A percentile compares a stretch with the other conserved stretches of the same genome.
phyloP scores from a whole-genome alignment of 225 moss, liverwort and hornwort species.

The Thuidium tamariscinum region DNA sequence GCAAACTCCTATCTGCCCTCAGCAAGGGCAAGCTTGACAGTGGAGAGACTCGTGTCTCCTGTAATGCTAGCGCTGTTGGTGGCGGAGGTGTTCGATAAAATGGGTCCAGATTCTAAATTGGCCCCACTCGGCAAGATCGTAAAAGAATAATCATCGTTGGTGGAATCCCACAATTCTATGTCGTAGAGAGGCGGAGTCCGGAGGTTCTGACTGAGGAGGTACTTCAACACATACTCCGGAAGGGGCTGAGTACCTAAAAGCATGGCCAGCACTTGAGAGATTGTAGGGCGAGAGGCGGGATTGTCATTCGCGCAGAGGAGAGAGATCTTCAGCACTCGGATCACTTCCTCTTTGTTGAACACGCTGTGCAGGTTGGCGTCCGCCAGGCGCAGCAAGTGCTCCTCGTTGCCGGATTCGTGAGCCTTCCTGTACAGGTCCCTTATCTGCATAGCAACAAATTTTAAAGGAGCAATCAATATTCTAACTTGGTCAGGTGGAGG shows the following conservation, averaged over 20 bases:
- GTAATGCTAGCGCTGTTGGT: background rate
- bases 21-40: background rate
- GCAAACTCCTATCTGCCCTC: background rate
- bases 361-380: conserved; percentile 12
- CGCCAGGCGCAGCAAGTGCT: background rate
- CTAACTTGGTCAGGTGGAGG: background rate
- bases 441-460: conserved; percentile 5
- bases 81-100: background rate
- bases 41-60: background rate
- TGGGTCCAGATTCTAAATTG: background rate
- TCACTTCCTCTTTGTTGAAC: conserved; percentile 6
- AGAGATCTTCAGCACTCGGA: conserved; percentile 13
- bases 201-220: background rate
- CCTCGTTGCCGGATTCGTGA: conserved; percentile 2
- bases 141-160: background rate
- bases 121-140: background rate
- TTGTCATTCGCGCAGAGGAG: conserved; percentile 25
- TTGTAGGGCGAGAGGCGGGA: conserved; percentile 15
- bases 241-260: conserved; percentile 22
- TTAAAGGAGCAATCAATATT: background rate
- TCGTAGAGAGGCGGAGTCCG: background rate
- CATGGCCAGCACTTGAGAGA: conserved; percentile 17
- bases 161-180: background rate
- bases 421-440: conserved; percentile 12
- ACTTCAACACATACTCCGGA: conserved; percentile 12